Base-by-base conservation (phyloP, 768 basidiomycete species). In the Mrakia gelida region DNA sequence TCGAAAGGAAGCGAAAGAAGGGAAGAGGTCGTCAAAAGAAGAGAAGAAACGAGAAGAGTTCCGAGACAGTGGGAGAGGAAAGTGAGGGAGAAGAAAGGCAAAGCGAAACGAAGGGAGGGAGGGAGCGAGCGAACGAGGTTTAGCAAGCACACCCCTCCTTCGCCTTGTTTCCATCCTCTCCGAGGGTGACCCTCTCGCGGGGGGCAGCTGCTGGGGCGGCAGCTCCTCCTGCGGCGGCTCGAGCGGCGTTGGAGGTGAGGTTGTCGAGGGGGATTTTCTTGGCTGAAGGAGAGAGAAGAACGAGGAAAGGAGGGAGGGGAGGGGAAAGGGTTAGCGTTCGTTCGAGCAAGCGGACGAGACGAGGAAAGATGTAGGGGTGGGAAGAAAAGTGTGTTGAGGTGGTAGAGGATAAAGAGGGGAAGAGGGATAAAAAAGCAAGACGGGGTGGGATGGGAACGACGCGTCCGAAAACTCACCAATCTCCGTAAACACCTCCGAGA, bases 401-500 rank as follows among this genome's bases (percentile, higher is more conserved):
- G n/a, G 30, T 38, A 2, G 52, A 26, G 28, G 32, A n/a, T n/a
- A n/a, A n/a, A n/a, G n/a, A n/a, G n/a, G 49, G 38, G 30, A 54
- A 52, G 21, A 10, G 4, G 72, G 61, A 3, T 18, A 32, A 43
- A 68, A 4, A 21, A 32, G 79, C 13, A 21, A 54, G 77, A 65
- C 73, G 74, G 45, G 34, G 11, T 75, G 26, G 6, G 41, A 59
- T 63, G n/a, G n/a, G n/a, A n/a, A 62, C 30, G 54, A 38, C 68
- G 30, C 74, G 30, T 65, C 7, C 26, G 71, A 26, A 70, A 71
- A 30, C 89, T 76, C 74, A 98, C 95, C 96, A 82, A 99, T 98
- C 85, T 98, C 95, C 16, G 95, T 98, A 85, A 99, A 99, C 43
- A 98, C 90, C 82, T 98, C 97, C 34, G 94, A 92, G 75, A 98